Evolutionary conservation across 805 yeast species (phyloP).

Genomic region (Ogataea parapolymorpha): DNA sequence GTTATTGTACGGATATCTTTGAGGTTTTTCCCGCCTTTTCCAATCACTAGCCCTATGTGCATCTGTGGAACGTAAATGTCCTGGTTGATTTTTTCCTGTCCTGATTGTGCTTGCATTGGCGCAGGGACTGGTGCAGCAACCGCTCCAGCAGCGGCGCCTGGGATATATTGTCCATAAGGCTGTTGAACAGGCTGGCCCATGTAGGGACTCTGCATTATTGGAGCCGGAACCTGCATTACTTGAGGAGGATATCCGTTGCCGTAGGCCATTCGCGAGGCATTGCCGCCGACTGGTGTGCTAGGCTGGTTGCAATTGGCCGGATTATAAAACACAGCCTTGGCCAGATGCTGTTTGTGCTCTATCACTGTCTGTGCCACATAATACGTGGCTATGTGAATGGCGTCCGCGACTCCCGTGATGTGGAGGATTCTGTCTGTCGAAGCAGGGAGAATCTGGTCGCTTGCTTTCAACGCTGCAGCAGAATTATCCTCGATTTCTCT

Average conservation of each 20-base stretch:
- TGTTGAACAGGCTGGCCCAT: slow-evolving; percentile 13
- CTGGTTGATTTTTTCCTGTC: slow-evolving; percentile 55
- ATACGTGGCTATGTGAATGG: slow-evolving; percentile 79
- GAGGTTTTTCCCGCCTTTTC: slow-evolving; percentile 80
- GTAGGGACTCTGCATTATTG: slow-evolving; percentile 26
- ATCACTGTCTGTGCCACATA: slow-evolving; percentile 66
- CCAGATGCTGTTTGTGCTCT: slow-evolving; percentile 56
- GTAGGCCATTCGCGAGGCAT: slow-evolving; percentile 4
- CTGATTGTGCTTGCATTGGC: not conserved
- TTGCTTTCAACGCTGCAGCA: slow-evolving; percentile 73
- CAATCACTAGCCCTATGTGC: slow-evolving; percentile 80
- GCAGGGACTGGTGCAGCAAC: slow-evolving; percentile 10
- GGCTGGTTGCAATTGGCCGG: slow-evolving; percentile 45
- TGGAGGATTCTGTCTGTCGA: slow-evolving; percentile 75
- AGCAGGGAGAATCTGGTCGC: slow-evolving; percentile 65
- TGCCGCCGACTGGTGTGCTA: slow-evolving; percentile 24
- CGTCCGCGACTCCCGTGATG: slow-evolving; percentile 79
- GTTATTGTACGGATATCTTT: slow-evolving; percentile 72
- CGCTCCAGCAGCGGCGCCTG: slow-evolving; percentile 1
- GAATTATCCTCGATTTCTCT: slow-evolving; percentile 80
- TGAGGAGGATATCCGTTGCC: slow-evolving; percentile 18
- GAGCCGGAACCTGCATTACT: slow-evolving; percentile 28
- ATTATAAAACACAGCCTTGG: slow-evolving; percentile 55
- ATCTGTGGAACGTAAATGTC: slow-evolving; percentile 73
- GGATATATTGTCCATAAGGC: slow-evolving; percentile 2